phyloP scores from a whole-genome alignment of 805 yeast genomes.

The Yarrowia porcina region DNA sequence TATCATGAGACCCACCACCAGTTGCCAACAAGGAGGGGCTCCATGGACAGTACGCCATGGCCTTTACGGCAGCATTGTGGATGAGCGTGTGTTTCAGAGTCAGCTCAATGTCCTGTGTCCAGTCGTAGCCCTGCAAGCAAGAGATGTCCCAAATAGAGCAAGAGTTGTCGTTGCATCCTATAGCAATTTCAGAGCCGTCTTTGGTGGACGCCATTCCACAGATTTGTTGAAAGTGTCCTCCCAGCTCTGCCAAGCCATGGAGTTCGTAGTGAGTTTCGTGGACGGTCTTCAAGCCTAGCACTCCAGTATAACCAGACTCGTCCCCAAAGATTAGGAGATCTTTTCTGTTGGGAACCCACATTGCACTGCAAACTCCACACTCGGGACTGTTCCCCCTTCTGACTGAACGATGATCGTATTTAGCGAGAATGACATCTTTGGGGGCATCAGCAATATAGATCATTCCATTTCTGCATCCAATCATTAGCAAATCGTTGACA shows the following conservation, averaged over 20 bases:
- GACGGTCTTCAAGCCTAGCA: neutral
- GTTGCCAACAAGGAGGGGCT: conserved; percentile 73
- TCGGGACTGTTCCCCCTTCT: conserved; percentile 40
- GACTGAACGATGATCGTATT: conserved; percentile 29
- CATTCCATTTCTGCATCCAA: conserved; percentile 24
- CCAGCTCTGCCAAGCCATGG: neutral
- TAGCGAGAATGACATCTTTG: conserved; percentile 36
- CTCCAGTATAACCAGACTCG: conserved; percentile 38
- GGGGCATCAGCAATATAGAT: conserved; percentile 34
- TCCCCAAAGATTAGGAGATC: conserved; percentile 58
- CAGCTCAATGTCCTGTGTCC: conserved; percentile 28
- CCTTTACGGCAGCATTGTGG: conserved; percentile 87
- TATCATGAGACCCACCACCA: conserved; percentile 85
- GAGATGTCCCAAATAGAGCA: conserved; percentile 73
- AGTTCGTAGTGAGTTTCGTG: neutral
- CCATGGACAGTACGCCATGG: conserved; percentile 91
- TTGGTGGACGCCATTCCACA: conserved; percentile 53
- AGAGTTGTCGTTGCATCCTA: conserved; percentile 82
- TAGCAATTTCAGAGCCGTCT: conserved; percentile 57
- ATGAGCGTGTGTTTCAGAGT: conserved; percentile 48
- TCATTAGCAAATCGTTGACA: neutral
- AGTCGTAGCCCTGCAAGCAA: conserved; percentile 31
- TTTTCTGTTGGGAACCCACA: conserved; percentile 52
- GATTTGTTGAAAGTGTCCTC: conserved; percentile 34
- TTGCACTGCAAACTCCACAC: conserved; percentile 45